Evolutionary conservation across 2,329 filamentous ascomycete species (phyloP), one percentile per base, ranked within the genome.

Genomic region (Claviceps fusiformis): DNA sequence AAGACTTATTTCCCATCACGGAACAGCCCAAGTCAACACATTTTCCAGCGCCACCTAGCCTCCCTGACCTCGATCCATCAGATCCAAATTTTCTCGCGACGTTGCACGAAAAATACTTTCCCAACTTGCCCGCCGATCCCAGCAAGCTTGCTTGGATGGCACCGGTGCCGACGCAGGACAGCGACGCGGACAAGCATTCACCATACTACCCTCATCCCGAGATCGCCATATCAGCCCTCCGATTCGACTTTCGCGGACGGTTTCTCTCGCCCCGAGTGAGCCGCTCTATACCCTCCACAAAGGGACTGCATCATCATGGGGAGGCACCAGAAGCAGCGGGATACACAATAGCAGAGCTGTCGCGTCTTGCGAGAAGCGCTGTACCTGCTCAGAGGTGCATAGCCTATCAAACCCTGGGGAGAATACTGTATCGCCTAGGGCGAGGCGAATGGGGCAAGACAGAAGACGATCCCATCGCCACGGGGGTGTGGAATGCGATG

Each of bases 81-180:
- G 88, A 91, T 57, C 85, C 88, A 0, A 77, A 89, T 64, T 97
- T 97, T 72, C 83, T 97, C 56, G 72, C 81, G 50, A 85, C 88
- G 55, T 81, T 98, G 6, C 91, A 95, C 75, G 73, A 83, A 27
- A 95, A 96, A 69, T 98, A 95, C 78, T 98, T 96, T 70, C 91
- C 93, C 13, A 81, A 83, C 59, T 83, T 95, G 1, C 83, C 91
- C 2, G 82, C 90, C 54, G 89, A 96, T 68, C 90, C 91, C 0
- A 83, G 85, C 56, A 86, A 88, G 54, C 81, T 96, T 4, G 87
- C 89, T 24, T 98, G 92, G 92, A 93, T 97, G 80, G 83, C 85
- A 52, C 85, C 86, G 15, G 65, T 86, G 52, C 83, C 83, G 7
- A 82, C 83, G 5, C 69, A 80, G 50, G 78, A 83, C 65, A 83